These are phyloP conservation scores for Elsinoe ampelina DNA, from an alignment of 2,329 filamentous ascomycete species.

Conservation along the genomic window DNA sequence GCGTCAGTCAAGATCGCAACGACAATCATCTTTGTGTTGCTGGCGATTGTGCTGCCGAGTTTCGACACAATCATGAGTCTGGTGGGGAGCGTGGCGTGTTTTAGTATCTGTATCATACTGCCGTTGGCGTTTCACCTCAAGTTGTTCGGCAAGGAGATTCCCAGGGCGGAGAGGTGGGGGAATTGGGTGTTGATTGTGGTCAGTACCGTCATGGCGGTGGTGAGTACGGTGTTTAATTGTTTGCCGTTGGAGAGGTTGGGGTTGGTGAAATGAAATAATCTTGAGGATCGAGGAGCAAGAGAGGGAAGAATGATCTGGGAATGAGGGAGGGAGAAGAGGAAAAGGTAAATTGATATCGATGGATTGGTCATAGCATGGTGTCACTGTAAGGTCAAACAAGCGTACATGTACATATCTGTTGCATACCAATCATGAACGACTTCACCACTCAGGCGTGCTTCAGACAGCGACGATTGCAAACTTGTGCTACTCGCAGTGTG, in stretches of 20 bases:
- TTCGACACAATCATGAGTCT: constrained; percentile 90
- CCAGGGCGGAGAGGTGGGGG: constrained; percentile 51
- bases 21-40: constrained; percentile 62
- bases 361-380: too few relatives aligned
- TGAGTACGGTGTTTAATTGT: constrained; percentile 83
- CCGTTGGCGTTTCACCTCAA: constrained; percentile 84
- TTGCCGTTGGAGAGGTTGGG: constrained; percentile 68
- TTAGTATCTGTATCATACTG: constrained; percentile 87
- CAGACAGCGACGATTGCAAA: too few relatives aligned
- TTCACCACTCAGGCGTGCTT: too few relatives aligned
- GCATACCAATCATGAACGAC: too few relatives aligned
- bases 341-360: too few relatives aligned
- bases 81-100: constrained; percentile 81
- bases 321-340: neutral
- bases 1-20: constrained; percentile 55
- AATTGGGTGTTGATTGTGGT: constrained; percentile 61
- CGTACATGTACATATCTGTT: too few relatives aligned
- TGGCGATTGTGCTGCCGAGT: constrained; percentile 64
- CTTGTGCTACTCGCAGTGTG: too few relatives aligned
- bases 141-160: constrained; percentile 69
- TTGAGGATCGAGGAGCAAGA: neutral
- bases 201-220: constrained; percentile 58
- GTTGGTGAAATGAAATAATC: constrained; percentile 28
- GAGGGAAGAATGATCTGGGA: neutral
- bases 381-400: too few relatives aligned